phyloP scores from a whole-genome alignment of 139 green algal species.

The Coelastrella sp. region DNA sequence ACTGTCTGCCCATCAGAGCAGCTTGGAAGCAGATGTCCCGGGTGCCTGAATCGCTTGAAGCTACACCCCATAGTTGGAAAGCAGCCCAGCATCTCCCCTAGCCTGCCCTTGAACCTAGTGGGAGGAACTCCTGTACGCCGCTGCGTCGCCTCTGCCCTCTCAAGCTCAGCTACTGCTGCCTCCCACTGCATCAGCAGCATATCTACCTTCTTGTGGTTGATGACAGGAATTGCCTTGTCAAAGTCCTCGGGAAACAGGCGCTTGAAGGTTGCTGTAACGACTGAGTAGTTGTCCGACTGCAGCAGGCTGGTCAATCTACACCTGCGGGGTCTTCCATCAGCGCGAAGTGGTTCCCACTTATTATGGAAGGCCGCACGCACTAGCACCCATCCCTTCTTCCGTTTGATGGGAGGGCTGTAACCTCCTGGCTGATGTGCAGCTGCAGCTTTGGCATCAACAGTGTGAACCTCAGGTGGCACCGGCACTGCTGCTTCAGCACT shows the following conservation, averaged over 20 bases:
- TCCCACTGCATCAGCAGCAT: slow-evolving; percentile 60
- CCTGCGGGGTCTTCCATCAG: not conserved
- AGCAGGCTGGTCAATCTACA: not conserved
- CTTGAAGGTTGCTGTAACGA: slow-evolving; percentile 47
- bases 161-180: slow-evolving; percentile 12
- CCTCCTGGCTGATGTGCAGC: too few species aligned
- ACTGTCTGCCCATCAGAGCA: not conserved
- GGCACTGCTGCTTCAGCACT: not conserved
- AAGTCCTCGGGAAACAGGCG: slow-evolving; percentile 66
- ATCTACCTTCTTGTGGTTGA: slow-evolving; percentile 69
- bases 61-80: not conserved
- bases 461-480: not conserved
- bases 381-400: not conserved
- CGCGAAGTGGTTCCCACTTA: not conserved
- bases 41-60: not conserved
- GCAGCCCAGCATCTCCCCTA: not conserved
- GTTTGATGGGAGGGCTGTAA: too few species aligned
- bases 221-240: slow-evolving; percentile 63
- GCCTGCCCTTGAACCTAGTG: not conserved
- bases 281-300: slow-evolving; percentile 7
- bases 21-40: not conserved
- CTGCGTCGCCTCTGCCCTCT: slow-evolving; percentile 16
- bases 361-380: not conserved
- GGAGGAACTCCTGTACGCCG: slow-evolving; percentile 3
- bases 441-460: not conserved